Conservation (phyloP, 1,139 yeast species). For the Kodamaea fungicola region DNA sequence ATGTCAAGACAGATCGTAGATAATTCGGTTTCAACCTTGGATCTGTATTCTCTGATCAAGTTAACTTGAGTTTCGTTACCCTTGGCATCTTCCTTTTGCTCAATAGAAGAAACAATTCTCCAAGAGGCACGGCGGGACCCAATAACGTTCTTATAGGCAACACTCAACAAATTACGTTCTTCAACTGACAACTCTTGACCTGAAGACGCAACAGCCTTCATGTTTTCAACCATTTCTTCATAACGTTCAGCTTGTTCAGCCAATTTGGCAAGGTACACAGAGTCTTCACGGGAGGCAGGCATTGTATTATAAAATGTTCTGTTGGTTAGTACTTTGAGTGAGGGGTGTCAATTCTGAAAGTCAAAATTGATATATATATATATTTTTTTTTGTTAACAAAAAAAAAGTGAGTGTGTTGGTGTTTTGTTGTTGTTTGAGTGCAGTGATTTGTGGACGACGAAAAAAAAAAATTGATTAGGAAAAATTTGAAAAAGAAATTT, state of each 20-base stretch:
- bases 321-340: conserved; percentile 5
- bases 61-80: conserved; percentile 86
- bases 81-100: conserved; percentile 96
- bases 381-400: conserved; percentile 3
- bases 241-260: conserved; percentile 99
- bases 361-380: conserved; percentile 1
- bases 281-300: conserved; percentile 94
- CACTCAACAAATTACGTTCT: conserved; percentile 95
- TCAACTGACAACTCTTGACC: conserved; percentile 96
- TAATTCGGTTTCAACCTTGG: conserved; percentile 90
- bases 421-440: conserved; percentile 9
- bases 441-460: conserved; percentile 10
- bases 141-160: conserved; percentile 96
- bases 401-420: conserved; percentile 1
- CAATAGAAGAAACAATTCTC: conserved; percentile 97
- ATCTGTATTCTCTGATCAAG: conserved; percentile 90
- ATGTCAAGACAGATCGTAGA: conserved; percentile 94
- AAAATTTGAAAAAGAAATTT: conserved; percentile 3
- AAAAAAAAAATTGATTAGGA: conserved; percentile 6
- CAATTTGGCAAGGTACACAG: conserved; percentile 96
- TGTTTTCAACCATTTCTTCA: conserved; percentile 98
- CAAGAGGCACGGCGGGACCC: conserved; percentile 99
- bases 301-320: conserved; percentile 25
- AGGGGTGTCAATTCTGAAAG: background rate
- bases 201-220: conserved; percentile 95